A percentile compares a stretch with the other conserved stretches of the same genome.
phyloP scores from a whole-genome alignment of 2,329 filamentous ascomycete genomes.

The Colletotrichum tropicicola region DNA sequence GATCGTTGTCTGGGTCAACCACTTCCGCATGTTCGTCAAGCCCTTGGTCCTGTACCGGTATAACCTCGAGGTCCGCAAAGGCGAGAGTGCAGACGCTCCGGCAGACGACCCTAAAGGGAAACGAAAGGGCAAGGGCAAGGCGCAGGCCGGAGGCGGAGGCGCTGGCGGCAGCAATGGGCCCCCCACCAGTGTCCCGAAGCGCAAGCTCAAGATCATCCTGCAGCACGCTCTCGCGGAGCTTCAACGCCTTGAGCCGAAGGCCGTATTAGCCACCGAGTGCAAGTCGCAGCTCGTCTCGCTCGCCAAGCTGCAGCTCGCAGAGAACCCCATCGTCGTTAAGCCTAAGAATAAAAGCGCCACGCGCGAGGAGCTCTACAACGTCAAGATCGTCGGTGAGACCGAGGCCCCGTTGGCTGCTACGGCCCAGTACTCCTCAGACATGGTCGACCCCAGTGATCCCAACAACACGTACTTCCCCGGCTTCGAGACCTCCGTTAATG shows the following conservation, averaged over 20 bases:
- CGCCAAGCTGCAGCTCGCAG: constrained; percentile 44
- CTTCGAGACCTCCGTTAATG: constrained; percentile 57
- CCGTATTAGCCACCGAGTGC: constrained; percentile 56
- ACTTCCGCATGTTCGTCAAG: constrained; percentile 54
- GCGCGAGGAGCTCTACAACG: constrained; percentile 44
- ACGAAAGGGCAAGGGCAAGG: constrained; percentile 5
- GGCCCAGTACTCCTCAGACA: constrained; percentile 52
- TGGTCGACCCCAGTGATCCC: constrained; percentile 44
- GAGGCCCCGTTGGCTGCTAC: constrained; percentile 49
- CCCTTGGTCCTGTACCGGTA: constrained; percentile 53
- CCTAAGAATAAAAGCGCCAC: constrained; percentile 43
- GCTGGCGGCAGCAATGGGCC: constrained; percentile 12
- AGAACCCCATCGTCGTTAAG: constrained; percentile 43
- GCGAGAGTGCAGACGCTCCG: constrained; percentile 23
- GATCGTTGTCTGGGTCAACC: constrained; percentile 62
- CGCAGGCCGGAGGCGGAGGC: constrained; percentile 25
- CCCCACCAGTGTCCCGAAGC: constrained; percentile 45
- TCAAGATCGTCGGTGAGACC: constrained; percentile 51
- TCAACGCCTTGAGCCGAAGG: constrained; percentile 35
- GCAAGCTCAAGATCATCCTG: constrained; percentile 53
- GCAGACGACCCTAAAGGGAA: constrained; percentile 46
- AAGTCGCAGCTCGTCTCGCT: constrained; percentile 56
- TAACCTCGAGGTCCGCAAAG: constrained; percentile 45
- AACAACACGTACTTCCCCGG: constrained; percentile 53
- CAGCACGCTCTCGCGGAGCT: constrained; percentile 46